These are phyloP conservation scores for Ophiostoma ulmi DNA, from an alignment of 2,329 filamentous ascomycete species.

Conservation along the genomic window DNA sequence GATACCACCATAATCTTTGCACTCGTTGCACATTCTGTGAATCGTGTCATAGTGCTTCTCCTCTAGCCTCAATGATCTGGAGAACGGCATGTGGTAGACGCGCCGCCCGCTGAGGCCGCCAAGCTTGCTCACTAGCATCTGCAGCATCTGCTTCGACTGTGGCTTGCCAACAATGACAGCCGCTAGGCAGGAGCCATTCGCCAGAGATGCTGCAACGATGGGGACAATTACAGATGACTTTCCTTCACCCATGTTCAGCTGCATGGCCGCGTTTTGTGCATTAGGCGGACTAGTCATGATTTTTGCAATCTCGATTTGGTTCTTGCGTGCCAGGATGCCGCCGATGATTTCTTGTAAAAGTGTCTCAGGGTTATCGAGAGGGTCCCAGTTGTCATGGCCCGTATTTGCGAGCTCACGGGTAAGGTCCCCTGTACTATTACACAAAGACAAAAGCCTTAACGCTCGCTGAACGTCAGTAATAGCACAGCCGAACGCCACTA, in stretches of 20 bases:
- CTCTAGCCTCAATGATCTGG: constrained; percentile 42
- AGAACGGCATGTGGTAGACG: constrained; percentile 56
- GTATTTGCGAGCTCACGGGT: constrained; percentile 43
- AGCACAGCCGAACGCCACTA: constrained; percentile 40
- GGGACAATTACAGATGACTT: constrained; percentile 67
- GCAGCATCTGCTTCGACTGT: constrained; percentile 55
- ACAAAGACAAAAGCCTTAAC: constrained; percentile 36
- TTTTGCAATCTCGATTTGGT: constrained; percentile 54
- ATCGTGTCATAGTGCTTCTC: constrained; percentile 36
- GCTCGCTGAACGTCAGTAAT: constrained; percentile 41
- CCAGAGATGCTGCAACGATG: constrained; percentile 52
- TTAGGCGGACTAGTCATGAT: constrained; percentile 45
- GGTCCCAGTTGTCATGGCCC: constrained; percentile 54
- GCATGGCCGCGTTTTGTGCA: constrained; percentile 50
- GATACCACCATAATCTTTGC: constrained; percentile 48
- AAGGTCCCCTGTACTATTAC: constrained; percentile 33
- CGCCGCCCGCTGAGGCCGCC: constrained; percentile 52
- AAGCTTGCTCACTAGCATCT: constrained; percentile 51
- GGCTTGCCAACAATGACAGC: constrained; percentile 59
- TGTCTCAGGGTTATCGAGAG: constrained; percentile 50
- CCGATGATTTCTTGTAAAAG: constrained; percentile 62
- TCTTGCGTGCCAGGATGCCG: constrained; percentile 54
- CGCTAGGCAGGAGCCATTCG: constrained; percentile 47
- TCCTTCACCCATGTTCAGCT: constrained; percentile 68
- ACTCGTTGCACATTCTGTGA: constrained; percentile 39